Evolutionary conservation across 768 basidiomycete species (phyloP).

Genomic region (Podaxis mareebaensis): DNA sequence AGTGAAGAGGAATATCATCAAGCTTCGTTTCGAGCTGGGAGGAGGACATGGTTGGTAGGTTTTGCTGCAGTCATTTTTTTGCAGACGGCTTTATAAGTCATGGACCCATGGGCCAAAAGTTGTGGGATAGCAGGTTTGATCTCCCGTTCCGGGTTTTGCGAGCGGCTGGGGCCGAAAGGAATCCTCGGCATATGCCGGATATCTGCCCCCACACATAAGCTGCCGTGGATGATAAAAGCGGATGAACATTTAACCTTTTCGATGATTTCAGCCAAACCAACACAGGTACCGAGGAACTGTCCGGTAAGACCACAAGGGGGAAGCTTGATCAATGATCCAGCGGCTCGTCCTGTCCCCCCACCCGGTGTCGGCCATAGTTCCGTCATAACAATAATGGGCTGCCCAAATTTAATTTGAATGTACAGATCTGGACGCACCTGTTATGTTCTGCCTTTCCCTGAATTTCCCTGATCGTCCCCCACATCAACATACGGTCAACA

Average conservation of each 20-base stretch:
- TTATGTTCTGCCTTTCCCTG: constrained; percentile 8
- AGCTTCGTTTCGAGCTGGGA: constrained; percentile 31
- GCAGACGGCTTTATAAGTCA: constrained; percentile 38
- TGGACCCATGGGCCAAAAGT: constrained; percentile 22
- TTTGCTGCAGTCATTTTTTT: constrained; percentile 27
- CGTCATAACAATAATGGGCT: neutral
- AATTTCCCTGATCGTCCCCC: neutral
- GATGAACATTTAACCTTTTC: constrained; percentile 15
- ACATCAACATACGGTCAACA: neutral
- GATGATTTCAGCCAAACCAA: constrained; percentile 4
- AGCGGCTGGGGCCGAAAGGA: constrained; percentile 21
- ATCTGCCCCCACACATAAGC: neutral
- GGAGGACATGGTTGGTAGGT: constrained; percentile 36
- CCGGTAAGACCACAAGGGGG: constrained; percentile 23
- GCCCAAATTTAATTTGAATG: neutral
- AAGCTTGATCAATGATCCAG: constrained; percentile 7
- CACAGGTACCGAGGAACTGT: constrained; percentile 24
- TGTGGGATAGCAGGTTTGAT: constrained; percentile 22
- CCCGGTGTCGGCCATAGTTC: neutral
- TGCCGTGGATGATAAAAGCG: constrained; percentile 16
- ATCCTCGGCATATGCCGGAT: constrained; percentile 12
- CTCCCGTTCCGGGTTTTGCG: constrained; percentile 18
- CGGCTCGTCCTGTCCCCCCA: neutral
- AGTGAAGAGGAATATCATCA: constrained; percentile 40
- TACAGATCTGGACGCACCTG: constrained; percentile 5